phyloP scores from a whole-genome alignment of 306 rosid genomes.

The Citrullus amarus region DNA sequence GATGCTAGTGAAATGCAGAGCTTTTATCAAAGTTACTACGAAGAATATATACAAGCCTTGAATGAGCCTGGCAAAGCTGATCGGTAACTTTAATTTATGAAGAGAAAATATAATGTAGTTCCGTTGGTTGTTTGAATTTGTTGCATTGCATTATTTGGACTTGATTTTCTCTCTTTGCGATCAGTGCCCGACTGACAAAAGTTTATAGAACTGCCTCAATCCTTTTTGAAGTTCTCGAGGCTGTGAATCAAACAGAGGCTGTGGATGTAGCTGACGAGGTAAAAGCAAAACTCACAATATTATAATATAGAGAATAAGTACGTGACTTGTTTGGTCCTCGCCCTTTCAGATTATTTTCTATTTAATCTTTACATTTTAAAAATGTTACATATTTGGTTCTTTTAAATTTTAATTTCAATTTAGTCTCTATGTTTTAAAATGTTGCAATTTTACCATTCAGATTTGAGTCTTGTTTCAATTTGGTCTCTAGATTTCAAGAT shows the following conservation, averaged over 20 bases:
- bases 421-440: too few species aligned
- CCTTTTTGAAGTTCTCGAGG: constrained; percentile 83
- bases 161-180: constrained; percentile 11
- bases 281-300: constrained; percentile 24
- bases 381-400: too few species aligned
- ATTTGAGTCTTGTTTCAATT: too few species aligned
- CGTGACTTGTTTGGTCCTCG: too few species aligned
- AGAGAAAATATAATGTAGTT: constrained; percentile 3
- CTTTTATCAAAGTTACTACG: constrained; percentile 71
- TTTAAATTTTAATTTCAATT: too few species aligned
- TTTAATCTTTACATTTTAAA: too few species aligned
- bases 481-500: too few species aligned
- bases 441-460: too few species aligned
- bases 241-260: constrained; percentile 84
- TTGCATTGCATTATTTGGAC: constrained; percentile 3
- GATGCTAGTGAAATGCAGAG: constrained; percentile 95
- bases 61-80: constrained; percentile 68
- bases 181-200: constrained; percentile 83
- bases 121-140: constrained; percentile 9
- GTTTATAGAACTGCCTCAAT: constrained; percentile 90
- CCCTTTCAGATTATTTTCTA: too few species aligned
- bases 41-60: constrained; percentile 71
- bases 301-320: background rate
- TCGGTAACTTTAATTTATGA: constrained; percentile 38
- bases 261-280: constrained; percentile 75